These are phyloP conservation scores for Paspalum vaginatum DNA, from an alignment of 176 grass and related monocot genomes.

Conservation along the genomic window DNA sequence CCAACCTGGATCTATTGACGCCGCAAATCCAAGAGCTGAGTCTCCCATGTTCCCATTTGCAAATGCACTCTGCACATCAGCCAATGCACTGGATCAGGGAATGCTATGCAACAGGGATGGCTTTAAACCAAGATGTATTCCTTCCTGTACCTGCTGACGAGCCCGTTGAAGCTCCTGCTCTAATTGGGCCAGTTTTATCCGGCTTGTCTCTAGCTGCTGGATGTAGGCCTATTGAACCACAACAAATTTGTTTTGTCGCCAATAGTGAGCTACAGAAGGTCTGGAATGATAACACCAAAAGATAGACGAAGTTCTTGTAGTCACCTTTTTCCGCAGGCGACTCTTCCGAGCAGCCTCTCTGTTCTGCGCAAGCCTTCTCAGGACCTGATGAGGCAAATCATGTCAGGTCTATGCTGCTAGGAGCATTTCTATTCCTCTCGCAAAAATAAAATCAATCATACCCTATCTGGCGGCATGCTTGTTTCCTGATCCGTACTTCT, in stretches of 20 bases:
- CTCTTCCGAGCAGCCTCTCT: conserved; percentile 90
- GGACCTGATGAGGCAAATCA: conserved; percentile 61
- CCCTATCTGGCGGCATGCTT: conserved; percentile 67
- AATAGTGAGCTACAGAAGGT: not conserved
- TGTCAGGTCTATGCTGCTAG: not conserved
- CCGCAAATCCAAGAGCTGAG: conserved; percentile 51
- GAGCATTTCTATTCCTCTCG: not conserved
- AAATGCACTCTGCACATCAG: conserved; percentile 48
- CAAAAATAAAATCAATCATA: not conserved
- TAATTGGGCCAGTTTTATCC: conserved; percentile 80
- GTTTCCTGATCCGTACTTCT: conserved; percentile 61
- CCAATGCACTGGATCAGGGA: not conserved
- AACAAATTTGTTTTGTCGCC: not conserved
- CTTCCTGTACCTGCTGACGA: conserved; percentile 66
- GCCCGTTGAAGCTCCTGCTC: conserved; percentile 74
- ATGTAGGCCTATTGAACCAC: conserved; percentile 72
- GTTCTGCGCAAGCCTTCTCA: conserved; percentile 86
- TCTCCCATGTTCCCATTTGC: conserved; percentile 58
- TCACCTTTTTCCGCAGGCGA: conserved; percentile 85
- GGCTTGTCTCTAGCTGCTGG: conserved; percentile 93
- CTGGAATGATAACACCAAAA: not conserved
- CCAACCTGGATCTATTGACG: conserved; percentile 66
- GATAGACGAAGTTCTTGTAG: not conserved
- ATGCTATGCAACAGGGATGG: not conserved
- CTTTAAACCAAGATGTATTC: not conserved